Evolutionary conservation across 331 rosid species (phyloP).

Genomic region (Malus hybrid): DNA sequence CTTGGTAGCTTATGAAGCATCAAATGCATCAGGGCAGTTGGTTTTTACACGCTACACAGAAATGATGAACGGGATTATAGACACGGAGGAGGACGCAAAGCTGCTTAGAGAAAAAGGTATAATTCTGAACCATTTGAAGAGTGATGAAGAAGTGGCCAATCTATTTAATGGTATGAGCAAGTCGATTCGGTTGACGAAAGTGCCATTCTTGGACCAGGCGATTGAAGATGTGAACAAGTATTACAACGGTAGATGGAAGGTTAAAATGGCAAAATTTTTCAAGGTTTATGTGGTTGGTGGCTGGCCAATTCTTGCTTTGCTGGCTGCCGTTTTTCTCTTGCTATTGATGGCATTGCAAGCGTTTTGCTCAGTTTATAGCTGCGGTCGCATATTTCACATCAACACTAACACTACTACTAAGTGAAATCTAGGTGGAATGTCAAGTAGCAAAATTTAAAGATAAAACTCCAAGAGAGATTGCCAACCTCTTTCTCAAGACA

Average conservation of each 20-base stretch:
- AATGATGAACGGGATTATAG: constrained; percentile 68
- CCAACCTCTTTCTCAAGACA: too few relatives aligned
- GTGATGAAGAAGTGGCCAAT: constrained; percentile 52
- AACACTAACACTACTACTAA: background rate
- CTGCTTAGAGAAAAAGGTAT: constrained; percentile 45
- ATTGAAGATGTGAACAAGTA: constrained; percentile 71
- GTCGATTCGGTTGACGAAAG: constrained; percentile 57
- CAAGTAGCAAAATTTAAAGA: too few relatives aligned
- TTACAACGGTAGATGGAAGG: constrained; percentile 50
- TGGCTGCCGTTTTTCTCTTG: constrained; percentile 48
- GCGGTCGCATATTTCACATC: constrained; percentile 28
- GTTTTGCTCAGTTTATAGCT: constrained; percentile 55
- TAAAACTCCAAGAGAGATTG: too few relatives aligned
- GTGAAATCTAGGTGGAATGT: too few relatives aligned
- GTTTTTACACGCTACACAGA: constrained; percentile 62
- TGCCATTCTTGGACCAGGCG: constrained; percentile 50
- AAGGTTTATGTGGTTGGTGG: constrained; percentile 45
- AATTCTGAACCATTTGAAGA: constrained; percentile 55
- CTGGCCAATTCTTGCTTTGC: constrained; percentile 49
- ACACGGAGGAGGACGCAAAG: constrained; percentile 59
- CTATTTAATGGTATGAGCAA: constrained; percentile 77
- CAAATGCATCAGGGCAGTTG: constrained; percentile 49
- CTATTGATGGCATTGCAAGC: constrained; percentile 63
- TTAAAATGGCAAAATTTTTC: constrained; percentile 36
- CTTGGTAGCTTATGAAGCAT: constrained; percentile 71